Conservation (phyloP, 176 grass and related monocot species). For the Pontederia crassipes region DNA sequence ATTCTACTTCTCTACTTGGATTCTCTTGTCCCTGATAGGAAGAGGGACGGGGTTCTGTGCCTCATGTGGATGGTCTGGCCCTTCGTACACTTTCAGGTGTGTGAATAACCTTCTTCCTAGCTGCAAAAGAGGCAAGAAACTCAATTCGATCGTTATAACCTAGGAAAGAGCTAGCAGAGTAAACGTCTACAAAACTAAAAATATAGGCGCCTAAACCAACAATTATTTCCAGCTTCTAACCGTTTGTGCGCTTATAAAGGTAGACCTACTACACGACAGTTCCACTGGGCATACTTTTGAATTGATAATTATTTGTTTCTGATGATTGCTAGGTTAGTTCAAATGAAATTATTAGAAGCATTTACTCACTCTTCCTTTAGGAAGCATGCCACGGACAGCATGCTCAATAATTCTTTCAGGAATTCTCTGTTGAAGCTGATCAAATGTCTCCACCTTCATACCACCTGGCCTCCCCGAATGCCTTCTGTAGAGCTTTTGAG, state of each 20-base stretch:
- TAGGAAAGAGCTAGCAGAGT: neutral
- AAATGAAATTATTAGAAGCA: neutral
- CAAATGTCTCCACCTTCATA: constrained; percentile 92
- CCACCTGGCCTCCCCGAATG: constrained; percentile 95
- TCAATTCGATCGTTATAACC: neutral
- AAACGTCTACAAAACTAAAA: too few species aligned
- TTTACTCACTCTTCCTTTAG: constrained; percentile 76
- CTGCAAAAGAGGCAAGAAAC: constrained; percentile 26
- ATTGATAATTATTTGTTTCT: neutral
- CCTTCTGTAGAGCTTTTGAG: constrained; percentile 89
- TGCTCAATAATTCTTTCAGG: constrained; percentile 96
- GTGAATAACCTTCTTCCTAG: constrained; percentile 89
- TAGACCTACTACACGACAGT: too few species aligned
- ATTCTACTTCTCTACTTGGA: constrained; percentile 27
- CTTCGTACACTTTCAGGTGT: constrained; percentile 95
- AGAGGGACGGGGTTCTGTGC: constrained; percentile 76
- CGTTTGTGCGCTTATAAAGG: too few species aligned
- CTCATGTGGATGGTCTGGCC: constrained; percentile 74
- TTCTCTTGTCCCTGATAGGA: constrained; percentile 89
- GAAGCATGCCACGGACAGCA: constrained; percentile 93
- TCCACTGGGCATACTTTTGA: too few species aligned
- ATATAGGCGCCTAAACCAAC: too few species aligned
- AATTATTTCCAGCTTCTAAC: too few species aligned
- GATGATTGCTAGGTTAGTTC: neutral
- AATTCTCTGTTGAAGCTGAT: constrained; percentile 96